Percentiles rank a stretch among this genome's conserved stretches.
These are phyloP conservation scores for Solanum medicagineum DNA, from an alignment of 257 asterid species.

Conservation along the genomic window DNA sequence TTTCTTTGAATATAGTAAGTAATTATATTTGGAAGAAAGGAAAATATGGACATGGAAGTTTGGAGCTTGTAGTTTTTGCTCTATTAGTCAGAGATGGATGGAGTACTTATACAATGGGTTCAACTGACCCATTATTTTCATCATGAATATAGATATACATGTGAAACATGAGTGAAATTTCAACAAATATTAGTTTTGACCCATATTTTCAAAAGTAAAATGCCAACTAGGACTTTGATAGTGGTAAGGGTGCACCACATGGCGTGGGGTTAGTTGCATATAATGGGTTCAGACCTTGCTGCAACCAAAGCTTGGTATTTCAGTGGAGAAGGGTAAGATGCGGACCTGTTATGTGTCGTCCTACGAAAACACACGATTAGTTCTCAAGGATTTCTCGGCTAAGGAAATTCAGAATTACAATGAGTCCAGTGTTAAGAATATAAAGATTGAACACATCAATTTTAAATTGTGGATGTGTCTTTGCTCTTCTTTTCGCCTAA, in stretches of 20 bases:
- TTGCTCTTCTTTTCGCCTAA: neutral
- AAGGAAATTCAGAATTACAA: neutral
- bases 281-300: neutral
- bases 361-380: neutral
- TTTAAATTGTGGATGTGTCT: neutral
- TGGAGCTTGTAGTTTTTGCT: neutral
- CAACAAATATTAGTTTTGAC: neutral
- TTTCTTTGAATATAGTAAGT: neutral
- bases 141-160: neutral
- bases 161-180: neutral
- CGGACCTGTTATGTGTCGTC: neutral
- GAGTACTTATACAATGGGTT: neutral
- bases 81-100: neutral
- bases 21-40: neutral
- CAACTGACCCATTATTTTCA: neutral
- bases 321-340: neutral
- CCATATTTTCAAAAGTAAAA: neutral
- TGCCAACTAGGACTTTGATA: neutral
- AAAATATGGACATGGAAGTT: neutral
- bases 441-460: neutral
- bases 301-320: neutral
- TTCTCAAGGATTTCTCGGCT: neutral
- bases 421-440: neutral
- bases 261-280: neutral
- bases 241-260: neutral